A percentile compares a stretch with the other conserved stretches of the same genome.
Conservation (phyloP, 371 early-diverging fungal genomes). For the Polyrhizophydium stewartii region DNA sequence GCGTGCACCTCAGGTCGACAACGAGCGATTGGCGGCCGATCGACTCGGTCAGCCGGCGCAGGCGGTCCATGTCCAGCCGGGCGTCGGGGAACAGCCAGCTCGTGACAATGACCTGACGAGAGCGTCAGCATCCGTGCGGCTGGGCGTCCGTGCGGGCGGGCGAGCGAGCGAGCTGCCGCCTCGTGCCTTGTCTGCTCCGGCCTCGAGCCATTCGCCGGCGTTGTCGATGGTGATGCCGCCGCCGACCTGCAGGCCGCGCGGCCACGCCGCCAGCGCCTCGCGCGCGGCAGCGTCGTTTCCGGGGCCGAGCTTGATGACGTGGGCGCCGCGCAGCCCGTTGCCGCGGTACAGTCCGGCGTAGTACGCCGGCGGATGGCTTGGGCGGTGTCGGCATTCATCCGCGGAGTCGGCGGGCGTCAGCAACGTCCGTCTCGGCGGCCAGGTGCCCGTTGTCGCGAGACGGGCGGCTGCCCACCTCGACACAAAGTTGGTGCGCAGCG, state of each 20-base stretch:
- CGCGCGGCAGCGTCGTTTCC: constrained; percentile 83
- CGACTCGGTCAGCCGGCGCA: constrained; percentile 51
- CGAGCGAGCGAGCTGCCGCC: background rate
- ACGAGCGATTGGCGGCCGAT: constrained; percentile 83
- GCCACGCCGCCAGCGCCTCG: constrained; percentile 83
- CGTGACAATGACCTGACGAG: constrained; percentile 82
- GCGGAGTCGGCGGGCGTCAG: too few relatives aligned
- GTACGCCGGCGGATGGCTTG: constrained; percentile 68
- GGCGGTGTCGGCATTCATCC: background rate
- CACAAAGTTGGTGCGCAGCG: constrained; percentile 86
- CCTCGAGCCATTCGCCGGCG: constrained; percentile 79
- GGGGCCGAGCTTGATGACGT: constrained; percentile 92
- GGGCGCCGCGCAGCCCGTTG: constrained; percentile 74
- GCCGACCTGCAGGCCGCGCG: constrained; percentile 83
- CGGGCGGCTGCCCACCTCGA: constrained; percentile 58
- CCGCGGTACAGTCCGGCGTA: constrained; percentile 77
- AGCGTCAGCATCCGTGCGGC: background rate
- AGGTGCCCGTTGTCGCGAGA: background rate
- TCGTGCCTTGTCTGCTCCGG: constrained; percentile 75
- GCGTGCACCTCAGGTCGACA: constrained; percentile 70
- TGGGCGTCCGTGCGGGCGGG: background rate
- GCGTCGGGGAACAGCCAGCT: constrained; percentile 87
- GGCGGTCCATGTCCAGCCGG: constrained; percentile 61
- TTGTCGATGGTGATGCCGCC: constrained; percentile 92
- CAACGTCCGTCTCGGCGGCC: too few relatives aligned